Evolutionary conservation across 108 stramenopile species (phyloP).

Genomic region (Bacterosira constricta): DNA sequence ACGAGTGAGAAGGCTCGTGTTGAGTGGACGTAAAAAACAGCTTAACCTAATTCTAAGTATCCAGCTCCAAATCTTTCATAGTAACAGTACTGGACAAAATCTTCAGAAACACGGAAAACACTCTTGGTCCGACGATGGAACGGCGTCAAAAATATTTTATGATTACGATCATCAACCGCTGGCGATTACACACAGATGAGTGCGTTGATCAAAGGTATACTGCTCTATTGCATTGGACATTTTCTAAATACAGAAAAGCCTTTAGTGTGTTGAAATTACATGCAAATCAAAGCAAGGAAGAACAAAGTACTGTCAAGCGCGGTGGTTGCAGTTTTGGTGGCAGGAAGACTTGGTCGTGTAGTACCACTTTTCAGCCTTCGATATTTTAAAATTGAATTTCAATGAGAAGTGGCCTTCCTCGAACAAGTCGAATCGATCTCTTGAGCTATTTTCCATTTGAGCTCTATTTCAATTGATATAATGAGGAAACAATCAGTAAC

Average conservation of each 20-base stretch:
- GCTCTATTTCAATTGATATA: background rate
- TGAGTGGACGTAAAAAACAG: too few species aligned
- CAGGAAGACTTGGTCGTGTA: too few species aligned
- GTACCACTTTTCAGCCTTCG: too few species aligned
- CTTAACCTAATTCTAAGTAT: too few species aligned
- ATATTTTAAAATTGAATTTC: too few species aligned
- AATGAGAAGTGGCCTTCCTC: too few species aligned
- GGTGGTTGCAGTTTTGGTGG: too few species aligned
- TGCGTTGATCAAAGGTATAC: background rate
- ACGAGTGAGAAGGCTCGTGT: too few species aligned
- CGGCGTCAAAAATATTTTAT: slow-evolving; percentile 27
- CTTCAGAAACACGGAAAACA: background rate
- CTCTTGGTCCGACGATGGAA: slow-evolving; percentile 11
- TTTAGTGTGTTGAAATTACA: slow-evolving; percentile 16
- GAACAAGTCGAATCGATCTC: too few species aligned
- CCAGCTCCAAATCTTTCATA: too few species aligned
- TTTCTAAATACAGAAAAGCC: background rate
- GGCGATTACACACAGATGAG: slow-evolving; percentile 27
- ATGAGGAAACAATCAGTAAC: background rate
- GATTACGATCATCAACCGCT: slow-evolving; percentile 42
- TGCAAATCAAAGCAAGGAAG: slow-evolving; percentile 17
- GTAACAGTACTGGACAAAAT: background rate
- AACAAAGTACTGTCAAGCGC: too few species aligned
- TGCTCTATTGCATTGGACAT: slow-evolving; percentile 42
- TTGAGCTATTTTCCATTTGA: background rate